These are phyloP conservation scores for Coprinellus micaceus DNA, from an alignment of 768 basidiomycete species.

Conservation along the genomic window DNA sequence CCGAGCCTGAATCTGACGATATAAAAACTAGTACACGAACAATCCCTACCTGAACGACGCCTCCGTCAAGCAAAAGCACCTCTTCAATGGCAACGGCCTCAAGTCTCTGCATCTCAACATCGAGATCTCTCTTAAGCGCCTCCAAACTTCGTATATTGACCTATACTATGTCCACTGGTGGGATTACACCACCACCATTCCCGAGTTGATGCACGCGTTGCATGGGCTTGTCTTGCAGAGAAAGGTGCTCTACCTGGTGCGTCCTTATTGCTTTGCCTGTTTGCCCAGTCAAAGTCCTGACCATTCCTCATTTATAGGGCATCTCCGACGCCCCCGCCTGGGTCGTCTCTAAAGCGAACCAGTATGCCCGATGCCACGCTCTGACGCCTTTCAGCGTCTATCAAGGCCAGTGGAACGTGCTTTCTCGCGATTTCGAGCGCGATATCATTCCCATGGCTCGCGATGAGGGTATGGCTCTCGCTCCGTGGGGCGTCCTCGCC, in stretches of 20 bases:
- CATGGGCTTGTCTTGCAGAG: conserved; percentile 47
- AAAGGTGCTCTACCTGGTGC: conserved; percentile 45
- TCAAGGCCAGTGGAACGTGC: conserved; percentile 12
- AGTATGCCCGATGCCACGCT: conserved; percentile 12
- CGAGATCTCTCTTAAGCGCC: conserved; percentile 37
- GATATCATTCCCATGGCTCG: conserved; percentile 28
- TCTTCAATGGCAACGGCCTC: conserved; percentile 35
- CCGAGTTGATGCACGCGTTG: conserved; percentile 53
- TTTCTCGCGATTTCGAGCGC: conserved; percentile 11
- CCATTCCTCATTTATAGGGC: neutral
- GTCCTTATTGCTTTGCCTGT: neutral
- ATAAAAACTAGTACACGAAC: conserved; percentile 20
- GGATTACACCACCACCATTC: conserved; percentile 47
- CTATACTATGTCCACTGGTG: conserved; percentile 42
- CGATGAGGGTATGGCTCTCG: conserved; percentile 33
- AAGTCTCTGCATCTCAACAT: conserved; percentile 38
- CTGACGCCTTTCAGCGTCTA: conserved; percentile 14
- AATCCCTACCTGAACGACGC: conserved; percentile 23
- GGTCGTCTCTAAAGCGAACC: conserved; percentile 15
- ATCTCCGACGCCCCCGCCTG: conserved; percentile 11
- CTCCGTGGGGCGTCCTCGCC: conserved; percentile 30
- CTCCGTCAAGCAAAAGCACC: conserved; percentile 26
- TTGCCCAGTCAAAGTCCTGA: conserved; percentile 19
- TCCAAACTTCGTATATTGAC: conserved; percentile 35
- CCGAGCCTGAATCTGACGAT: neutral